Conservation (phyloP, 2,329 filamentous ascomycete genomes). For the Calonectria hongkongensis region DNA sequence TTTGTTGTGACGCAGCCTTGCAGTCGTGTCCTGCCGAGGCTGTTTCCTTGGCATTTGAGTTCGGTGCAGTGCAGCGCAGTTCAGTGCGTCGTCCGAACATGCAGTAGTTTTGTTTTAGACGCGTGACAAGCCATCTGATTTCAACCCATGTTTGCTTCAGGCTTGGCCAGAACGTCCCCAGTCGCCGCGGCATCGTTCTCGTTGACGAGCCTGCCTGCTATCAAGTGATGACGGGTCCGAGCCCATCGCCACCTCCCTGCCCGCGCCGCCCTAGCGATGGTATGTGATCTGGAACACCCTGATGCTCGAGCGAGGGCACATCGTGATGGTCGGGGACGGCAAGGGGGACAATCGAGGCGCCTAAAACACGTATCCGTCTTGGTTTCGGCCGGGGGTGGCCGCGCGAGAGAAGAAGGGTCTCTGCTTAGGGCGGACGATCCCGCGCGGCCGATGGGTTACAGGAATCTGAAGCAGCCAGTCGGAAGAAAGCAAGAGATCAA, state of each 20-base stretch:
- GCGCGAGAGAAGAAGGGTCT: constrained; percentile 13
- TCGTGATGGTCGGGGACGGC: constrained; percentile 4
- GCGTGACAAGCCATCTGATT: constrained; percentile 6
- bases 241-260: constrained; percentile 14
- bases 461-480: constrained; percentile 27
- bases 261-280: neutral
- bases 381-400: constrained; percentile 16
- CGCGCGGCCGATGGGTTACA: constrained; percentile 29
- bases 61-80: neutral
- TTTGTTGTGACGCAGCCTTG: constrained; percentile 12
- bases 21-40: neutral
- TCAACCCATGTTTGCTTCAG: constrained; percentile 1
- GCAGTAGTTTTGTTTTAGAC: constrained; percentile 27
- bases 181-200: neutral
- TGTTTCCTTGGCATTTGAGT: neutral
- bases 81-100: constrained; percentile 3
- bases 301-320: constrained; percentile 28
- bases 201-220: neutral
- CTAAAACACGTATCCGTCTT: constrained; percentile 21
- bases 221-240: constrained; percentile 17
- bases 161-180: neutral
- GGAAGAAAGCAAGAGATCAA: constrained; percentile 26
- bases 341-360: constrained; percentile 13
- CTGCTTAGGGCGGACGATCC: constrained; percentile 31
- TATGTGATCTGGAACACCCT: constrained; percentile 23